A percentile compares a stretch with the other conserved stretches of the same genome.
Evolutionary conservation across 768 basidiomycete species (phyloP).

Genomic region (Hericium coralloides): DNA sequence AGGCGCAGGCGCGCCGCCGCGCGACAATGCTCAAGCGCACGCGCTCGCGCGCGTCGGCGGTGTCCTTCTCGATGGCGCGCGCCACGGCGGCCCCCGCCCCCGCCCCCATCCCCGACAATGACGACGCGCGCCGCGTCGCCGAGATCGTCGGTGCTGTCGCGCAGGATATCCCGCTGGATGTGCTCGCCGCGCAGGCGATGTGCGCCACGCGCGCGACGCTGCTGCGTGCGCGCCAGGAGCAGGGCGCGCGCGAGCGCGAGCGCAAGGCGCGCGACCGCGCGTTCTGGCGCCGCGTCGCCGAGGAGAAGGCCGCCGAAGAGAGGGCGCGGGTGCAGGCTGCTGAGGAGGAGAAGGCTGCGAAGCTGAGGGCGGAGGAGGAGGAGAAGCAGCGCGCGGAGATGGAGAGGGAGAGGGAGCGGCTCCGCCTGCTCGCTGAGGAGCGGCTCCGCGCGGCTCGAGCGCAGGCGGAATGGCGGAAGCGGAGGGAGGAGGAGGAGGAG

Average conservation of each 20-base stretch:
- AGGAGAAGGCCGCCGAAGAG: background rate
- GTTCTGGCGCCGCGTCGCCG: background rate
- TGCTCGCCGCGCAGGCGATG: background rate
- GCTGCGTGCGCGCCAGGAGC: background rate
- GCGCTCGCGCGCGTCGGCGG: background rate
- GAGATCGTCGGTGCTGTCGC: background rate
- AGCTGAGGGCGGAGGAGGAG: constrained; percentile 1
- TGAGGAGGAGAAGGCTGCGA: background rate
- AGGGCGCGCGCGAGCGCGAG: background rate
- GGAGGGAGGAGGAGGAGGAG: background rate
- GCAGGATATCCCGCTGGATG: background rate
- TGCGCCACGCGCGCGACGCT: background rate
- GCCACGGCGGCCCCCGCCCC: background rate
- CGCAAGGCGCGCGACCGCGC: background rate
- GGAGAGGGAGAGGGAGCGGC: background rate
- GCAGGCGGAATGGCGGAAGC: background rate
- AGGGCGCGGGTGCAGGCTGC: background rate
- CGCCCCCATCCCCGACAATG: background rate
- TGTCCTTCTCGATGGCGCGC: background rate
- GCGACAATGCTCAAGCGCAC: background rate
- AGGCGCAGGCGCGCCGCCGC: too few species aligned
- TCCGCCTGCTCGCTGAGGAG: background rate
- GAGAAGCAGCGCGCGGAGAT: background rate
- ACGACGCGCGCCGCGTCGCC: background rate
- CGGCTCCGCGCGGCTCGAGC: background rate